Evolutionary conservation across 2,329 filamentous ascomycete genomes (phyloP).

Genomic region (Grosmannia clavigera): DNA sequence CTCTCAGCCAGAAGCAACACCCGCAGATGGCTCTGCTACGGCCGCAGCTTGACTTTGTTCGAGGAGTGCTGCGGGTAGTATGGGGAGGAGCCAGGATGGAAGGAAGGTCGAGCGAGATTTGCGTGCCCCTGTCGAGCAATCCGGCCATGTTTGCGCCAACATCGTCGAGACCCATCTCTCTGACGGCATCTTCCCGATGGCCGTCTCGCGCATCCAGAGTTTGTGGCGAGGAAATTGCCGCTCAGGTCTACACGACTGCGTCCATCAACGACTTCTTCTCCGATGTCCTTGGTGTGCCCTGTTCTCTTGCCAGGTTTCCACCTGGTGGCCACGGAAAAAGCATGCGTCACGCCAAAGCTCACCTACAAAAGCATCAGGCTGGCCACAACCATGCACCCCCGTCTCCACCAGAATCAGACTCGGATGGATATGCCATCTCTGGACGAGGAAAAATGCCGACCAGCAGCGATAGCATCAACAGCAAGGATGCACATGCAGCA

Average conservation of each 20-base stretch:
- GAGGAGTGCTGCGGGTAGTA: constrained; percentile 51
- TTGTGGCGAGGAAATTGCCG: constrained; percentile 67
- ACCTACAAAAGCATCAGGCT: constrained; percentile 46
- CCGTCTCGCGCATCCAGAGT: constrained; percentile 43
- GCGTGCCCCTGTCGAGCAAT: constrained; percentile 55
- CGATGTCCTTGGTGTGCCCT: constrained; percentile 60
- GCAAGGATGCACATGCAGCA: background rate
- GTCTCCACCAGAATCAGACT: constrained; percentile 43
- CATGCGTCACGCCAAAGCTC: constrained; percentile 59
- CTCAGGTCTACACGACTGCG: constrained; percentile 55
- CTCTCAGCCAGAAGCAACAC: constrained; percentile 78
- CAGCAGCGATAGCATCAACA: background rate
- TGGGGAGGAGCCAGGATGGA: constrained; percentile 25
- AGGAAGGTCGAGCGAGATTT: constrained; percentile 24
- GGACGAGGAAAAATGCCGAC: background rate
- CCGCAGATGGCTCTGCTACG: constrained; percentile 77
- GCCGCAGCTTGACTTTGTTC: constrained; percentile 59
- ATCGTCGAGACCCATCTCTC: background rate
- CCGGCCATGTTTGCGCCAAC: constrained; percentile 38
- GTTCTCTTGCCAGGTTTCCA: constrained; percentile 74
- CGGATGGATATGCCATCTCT: constrained; percentile 20
- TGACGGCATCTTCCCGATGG: constrained; percentile 15
- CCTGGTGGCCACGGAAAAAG: constrained; percentile 46
- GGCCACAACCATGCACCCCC: constrained; percentile 19
- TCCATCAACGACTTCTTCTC: constrained; percentile 69